These are phyloP conservation scores for Yamadazyma akitaensis DNA, from an alignment of 805 yeast genomes.

Conservation along the genomic window DNA sequence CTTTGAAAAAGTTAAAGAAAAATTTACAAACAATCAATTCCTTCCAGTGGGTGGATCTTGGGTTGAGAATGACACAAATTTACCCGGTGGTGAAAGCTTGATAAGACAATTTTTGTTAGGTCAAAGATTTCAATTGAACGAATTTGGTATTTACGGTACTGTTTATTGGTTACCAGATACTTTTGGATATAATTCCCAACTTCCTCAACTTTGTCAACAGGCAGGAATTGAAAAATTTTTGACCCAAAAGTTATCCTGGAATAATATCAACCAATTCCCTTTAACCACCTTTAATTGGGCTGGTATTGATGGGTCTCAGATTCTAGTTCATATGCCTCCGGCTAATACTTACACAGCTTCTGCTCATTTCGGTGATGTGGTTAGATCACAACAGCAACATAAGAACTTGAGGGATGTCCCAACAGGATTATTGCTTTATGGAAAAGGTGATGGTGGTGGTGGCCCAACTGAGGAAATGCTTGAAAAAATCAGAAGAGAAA, in stretches of 20 bases:
- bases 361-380: slow-evolving; percentile 91
- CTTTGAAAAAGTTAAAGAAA: slow-evolving; percentile 59
- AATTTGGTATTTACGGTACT: slow-evolving; percentile 73
- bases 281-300: slow-evolving; percentile 92
- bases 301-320: slow-evolving; percentile 90
- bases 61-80: slow-evolving; percentile 96
- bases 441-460: slow-evolving; percentile 98
- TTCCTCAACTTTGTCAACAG: slow-evolving; percentile 88
- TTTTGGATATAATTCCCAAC: slow-evolving; percentile 92
- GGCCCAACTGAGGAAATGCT: slow-evolving; percentile 94
- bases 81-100: slow-evolving; percentile 92
- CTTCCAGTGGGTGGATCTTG: slow-evolving; percentile 95
- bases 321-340: slow-evolving; percentile 96
- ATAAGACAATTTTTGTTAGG: slow-evolving; percentile 88
- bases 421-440: slow-evolving; percentile 77
- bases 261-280: slow-evolving; percentile 89
- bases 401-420: slow-evolving; percentile 79
- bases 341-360: slow-evolving; percentile 91
- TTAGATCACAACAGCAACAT: slow-evolving; percentile 74
- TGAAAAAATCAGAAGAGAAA: slow-evolving; percentile 85
- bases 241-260: slow-evolving; percentile 96
- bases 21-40: slow-evolving; percentile 69
- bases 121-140: slow-evolving; percentile 74
- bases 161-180: slow-evolving; percentile 97
- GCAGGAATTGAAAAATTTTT: slow-evolving; percentile 82